phyloP scores from a whole-genome alignment of 108 stramenopile species.

The Phaeodactylum tricornutum region DNA sequence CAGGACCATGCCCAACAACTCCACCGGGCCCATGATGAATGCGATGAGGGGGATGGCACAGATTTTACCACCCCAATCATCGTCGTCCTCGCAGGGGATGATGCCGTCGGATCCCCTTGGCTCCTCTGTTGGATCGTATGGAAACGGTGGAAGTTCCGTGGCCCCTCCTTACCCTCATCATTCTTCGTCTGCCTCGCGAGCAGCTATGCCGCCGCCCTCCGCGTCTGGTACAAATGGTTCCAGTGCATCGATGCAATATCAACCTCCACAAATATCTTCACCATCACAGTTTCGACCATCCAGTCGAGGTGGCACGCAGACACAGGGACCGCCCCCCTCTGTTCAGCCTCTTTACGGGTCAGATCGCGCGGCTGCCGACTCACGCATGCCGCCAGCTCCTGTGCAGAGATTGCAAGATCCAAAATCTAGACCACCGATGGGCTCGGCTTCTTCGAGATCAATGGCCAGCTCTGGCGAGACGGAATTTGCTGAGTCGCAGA shows the following conservation, averaged over 20 bases:
- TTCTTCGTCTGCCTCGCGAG: conserved; percentile 6
- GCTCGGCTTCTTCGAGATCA: neutral
- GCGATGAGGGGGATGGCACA: neutral
- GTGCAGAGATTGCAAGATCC: neutral
- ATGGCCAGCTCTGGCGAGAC: neutral
- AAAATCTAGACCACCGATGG: neutral
- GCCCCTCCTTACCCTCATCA: neutral
- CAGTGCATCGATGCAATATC: conserved; percentile 5
- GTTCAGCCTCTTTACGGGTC: neutral
- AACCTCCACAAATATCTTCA: conserved; percentile 6
- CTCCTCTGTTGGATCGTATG: conserved; percentile 3
- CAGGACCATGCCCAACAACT: conserved; percentile 1
- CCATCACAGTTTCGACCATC: neutral
- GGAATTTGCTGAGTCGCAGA: conserved; percentile 53
- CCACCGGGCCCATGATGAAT: conserved; percentile 2
- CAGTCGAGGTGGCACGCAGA: neutral
- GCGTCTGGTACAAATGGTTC: neutral
- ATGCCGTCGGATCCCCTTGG: neutral
- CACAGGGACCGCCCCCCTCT: neutral
- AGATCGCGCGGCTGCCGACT: neutral
- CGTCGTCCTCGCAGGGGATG: neutral
- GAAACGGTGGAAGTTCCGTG: neutral
- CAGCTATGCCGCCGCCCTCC: conserved; percentile 20
- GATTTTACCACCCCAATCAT: neutral
- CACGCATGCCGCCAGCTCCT: neutral